phyloP scores from a whole-genome alignment of 73 alveolate species.

The Paramecium tetraurelia region DNA sequence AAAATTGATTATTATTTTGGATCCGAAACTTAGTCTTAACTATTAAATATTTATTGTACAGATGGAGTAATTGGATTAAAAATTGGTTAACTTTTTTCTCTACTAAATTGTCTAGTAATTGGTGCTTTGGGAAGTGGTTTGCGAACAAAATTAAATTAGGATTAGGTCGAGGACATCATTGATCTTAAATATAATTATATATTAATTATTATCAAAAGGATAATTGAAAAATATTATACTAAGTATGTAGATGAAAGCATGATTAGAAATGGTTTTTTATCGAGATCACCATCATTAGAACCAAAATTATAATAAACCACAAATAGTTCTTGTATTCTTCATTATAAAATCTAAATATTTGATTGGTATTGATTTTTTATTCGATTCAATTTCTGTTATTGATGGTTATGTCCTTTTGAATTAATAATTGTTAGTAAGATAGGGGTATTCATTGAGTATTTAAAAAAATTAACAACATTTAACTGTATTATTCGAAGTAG shows the following conservation, averaged over 20 bases:
- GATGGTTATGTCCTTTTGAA: not conserved
- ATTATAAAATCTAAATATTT: not conserved
- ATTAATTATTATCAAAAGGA: not conserved
- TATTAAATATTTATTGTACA: not conserved
- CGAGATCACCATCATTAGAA: not conserved
- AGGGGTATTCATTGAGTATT: not conserved
- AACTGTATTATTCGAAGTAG: not conserved
- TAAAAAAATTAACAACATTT: not conserved
- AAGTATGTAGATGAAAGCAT: not conserved
- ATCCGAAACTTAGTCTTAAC: conserved; percentile 2
- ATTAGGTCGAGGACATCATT: not conserved
- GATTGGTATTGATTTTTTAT: not conserved
- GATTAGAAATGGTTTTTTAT: not conserved
- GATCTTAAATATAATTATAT: not conserved
- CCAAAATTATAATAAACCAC: not conserved
- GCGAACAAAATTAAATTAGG: not conserved
- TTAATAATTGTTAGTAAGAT: not conserved
- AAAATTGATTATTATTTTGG: not conserved
- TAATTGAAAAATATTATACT: not conserved
- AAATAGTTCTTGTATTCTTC: not conserved
- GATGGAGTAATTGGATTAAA: conserved; percentile 13
- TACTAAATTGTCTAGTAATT: not conserved
- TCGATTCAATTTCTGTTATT: not conserved
- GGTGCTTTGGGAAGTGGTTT: not conserved
- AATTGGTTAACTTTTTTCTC: not conserved